Conservation (phyloP, 257 asterid genomes). For the Agastache rugosa region DNA sequence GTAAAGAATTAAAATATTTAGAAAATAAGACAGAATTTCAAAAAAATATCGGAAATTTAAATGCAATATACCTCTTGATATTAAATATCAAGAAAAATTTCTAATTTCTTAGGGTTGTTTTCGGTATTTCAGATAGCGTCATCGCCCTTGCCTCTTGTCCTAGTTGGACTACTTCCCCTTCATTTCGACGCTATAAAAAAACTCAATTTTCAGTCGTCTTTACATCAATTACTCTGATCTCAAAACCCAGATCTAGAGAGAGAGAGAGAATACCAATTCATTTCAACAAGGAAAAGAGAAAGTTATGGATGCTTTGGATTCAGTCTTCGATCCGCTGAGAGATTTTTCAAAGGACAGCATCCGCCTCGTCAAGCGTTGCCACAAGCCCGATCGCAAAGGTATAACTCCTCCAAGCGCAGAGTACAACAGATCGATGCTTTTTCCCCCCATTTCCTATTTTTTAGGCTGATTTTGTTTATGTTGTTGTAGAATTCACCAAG, state of each 20-base stretch:
- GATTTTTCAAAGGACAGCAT: conserved; percentile 66
- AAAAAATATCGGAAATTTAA: no score
- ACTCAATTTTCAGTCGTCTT: background rate
- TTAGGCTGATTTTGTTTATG: conserved; percentile 9
- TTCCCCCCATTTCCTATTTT: background rate
- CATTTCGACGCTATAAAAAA: background rate
- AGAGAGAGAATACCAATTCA: background rate
- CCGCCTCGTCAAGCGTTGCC: conserved; percentile 71
- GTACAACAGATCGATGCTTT: background rate
- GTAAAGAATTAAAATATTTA: no score
- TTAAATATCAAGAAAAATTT: background rate
- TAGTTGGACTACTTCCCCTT: background rate
- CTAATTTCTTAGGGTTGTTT: conserved; percentile 17
- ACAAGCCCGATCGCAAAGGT: conserved; percentile 77
- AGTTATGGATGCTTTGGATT: conserved; percentile 57
- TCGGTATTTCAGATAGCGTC: conserved; percentile 42
- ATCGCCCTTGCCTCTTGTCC: background rate
- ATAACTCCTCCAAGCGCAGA: conserved; percentile 8
- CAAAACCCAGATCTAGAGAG: conserved; percentile 38
- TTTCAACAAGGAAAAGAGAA: background rate
- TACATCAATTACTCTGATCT: background rate
- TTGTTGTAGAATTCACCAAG: conserved; percentile 55
- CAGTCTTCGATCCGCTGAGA: conserved; percentile 64
- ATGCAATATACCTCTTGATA: no score
- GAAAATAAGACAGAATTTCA: no score